A percentile compares a stretch with the other conserved stretches of the same genome.
Conservation (phyloP, 495 filamentous ascomycete genomes). For the Aspergillus asperescens region DNA sequence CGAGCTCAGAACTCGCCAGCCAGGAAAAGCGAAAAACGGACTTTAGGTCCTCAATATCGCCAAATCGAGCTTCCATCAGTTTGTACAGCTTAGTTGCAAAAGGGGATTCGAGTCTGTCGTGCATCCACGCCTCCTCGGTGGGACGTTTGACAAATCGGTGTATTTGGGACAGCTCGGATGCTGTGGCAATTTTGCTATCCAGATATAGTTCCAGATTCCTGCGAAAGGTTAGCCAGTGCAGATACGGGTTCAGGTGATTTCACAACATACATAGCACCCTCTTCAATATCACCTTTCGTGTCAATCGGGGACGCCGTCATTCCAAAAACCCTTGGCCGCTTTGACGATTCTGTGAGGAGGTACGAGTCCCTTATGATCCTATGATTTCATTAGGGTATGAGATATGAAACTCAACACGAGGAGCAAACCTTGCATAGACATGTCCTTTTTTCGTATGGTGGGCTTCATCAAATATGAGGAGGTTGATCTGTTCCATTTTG, state of each 20-base stretch:
- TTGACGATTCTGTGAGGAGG: slow-evolving; percentile 35
- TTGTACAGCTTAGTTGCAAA: slow-evolving; percentile 62
- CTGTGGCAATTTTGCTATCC: slow-evolving; percentile 76
- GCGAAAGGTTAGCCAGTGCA: slow-evolving; percentile 9
- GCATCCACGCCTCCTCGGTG: slow-evolving; percentile 55
- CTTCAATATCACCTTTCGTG: slow-evolving; percentile 61
- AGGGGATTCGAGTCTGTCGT: slow-evolving; percentile 43
- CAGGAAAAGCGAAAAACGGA: slow-evolving; percentile 55
- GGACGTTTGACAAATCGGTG: slow-evolving; percentile 55
- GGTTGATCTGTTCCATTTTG: slow-evolving; percentile 76
- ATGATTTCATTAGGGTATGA: slow-evolving; percentile 12
- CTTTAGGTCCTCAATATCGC: slow-evolving; percentile 51
- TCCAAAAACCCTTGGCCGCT: slow-evolving; percentile 77
- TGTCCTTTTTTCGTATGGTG: slow-evolving; percentile 97
- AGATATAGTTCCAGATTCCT: slow-evolving; percentile 74
- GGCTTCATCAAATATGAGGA: slow-evolving; percentile 93
- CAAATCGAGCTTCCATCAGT: slow-evolving; percentile 50
- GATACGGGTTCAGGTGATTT: neutral
- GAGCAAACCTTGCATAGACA: slow-evolving; percentile 64
- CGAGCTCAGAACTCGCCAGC: slow-evolving; percentile 61
- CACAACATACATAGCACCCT: slow-evolving; percentile 56
- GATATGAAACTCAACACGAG: neutral
- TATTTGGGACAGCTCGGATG: slow-evolving; percentile 59
- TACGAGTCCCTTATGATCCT: slow-evolving; percentile 89
- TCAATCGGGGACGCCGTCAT: slow-evolving; percentile 99